Evolutionary conservation across 768 basidiomycete species (phyloP).

Genomic region (Coprinellus micaceus): DNA sequence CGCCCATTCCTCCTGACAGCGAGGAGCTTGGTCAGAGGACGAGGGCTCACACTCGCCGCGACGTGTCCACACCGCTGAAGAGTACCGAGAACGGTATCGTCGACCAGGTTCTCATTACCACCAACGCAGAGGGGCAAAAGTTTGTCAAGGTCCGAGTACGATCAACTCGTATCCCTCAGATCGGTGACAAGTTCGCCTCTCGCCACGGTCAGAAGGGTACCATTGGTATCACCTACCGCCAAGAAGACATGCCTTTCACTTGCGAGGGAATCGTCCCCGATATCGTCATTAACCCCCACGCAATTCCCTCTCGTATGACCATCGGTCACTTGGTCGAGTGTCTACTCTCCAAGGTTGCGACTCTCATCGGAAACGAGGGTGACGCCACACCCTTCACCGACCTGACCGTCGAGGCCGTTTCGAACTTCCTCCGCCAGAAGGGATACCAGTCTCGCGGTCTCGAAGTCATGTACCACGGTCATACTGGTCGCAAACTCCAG

Average conservation of each 20-base stretch:
- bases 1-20: conserved; percentile 92
- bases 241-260: conserved; percentile 99
- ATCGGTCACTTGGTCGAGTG: conserved; percentile 99
- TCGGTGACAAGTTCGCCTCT: conserved; percentile 98
- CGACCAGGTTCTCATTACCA: conserved; percentile 95
- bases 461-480: conserved; percentile 98
- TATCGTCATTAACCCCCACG: conserved; percentile 97
- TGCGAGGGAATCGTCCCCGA: conserved; percentile 96
- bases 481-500: conserved; percentile 96
- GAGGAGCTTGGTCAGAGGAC: conserved; percentile 97
- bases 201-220: conserved; percentile 99
- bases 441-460: conserved; percentile 97
- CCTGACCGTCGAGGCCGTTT: conserved; percentile 96
- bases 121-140: conserved; percentile 93
- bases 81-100: conserved; percentile 97
- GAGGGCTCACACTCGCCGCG: conserved; percentile 87
- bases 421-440: conserved; percentile 78
- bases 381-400: conserved; percentile 99
- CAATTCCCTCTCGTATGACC: conserved; percentile 99
- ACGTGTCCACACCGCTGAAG: conserved; percentile 96
- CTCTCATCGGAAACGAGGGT: conserved; percentile 93
- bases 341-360: conserved; percentile 93
- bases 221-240: conserved; percentile 98
- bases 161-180: conserved; percentile 94
- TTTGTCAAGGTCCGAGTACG: conserved; percentile 98